Percentiles rank a stretch among this genome's conserved stretches.
Evolutionary conservation across 306 rosid genomes (phyloP).

Genomic region (Fragaria iinumae): DNA sequence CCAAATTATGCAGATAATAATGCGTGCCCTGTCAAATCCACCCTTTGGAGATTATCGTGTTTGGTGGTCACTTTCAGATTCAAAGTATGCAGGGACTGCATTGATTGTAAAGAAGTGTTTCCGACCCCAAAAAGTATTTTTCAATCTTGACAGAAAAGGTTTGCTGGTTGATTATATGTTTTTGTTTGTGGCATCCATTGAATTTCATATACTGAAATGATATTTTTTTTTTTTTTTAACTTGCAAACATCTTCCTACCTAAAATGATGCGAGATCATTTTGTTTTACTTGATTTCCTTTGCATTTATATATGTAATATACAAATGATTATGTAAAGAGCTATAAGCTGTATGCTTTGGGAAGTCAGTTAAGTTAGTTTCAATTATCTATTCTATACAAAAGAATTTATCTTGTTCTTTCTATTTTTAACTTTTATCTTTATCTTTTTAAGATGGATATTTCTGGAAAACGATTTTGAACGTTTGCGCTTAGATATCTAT

Average conservation of each 20-base stretch:
- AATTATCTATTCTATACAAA: constrained; percentile 7
- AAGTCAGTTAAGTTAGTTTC: neutral
- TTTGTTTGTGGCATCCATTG: neutral
- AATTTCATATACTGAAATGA: neutral
- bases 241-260: neutral
- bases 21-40: constrained; percentile 80
- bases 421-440: neutral
- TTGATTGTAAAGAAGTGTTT: constrained; percentile 77
- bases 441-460: neutral
- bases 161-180: constrained; percentile 19
- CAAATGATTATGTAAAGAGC: neutral
- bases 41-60: constrained; percentile 73
- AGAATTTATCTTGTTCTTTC: neutral
- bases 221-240: neutral
- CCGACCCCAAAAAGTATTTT: constrained; percentile 65
- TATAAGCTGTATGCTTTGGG: neutral
- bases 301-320: neutral
- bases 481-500: constrained; percentile 1
- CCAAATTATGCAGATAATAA: constrained; percentile 58
- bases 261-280: neutral
- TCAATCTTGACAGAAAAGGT: constrained; percentile 91
- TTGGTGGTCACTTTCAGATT: constrained; percentile 99
- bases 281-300: neutral
- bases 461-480: neutral
- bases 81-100: constrained; percentile 97